Conservation (phyloP, 495 filamentous ascomycete genomes). For the Xylaria venustula region DNA sequence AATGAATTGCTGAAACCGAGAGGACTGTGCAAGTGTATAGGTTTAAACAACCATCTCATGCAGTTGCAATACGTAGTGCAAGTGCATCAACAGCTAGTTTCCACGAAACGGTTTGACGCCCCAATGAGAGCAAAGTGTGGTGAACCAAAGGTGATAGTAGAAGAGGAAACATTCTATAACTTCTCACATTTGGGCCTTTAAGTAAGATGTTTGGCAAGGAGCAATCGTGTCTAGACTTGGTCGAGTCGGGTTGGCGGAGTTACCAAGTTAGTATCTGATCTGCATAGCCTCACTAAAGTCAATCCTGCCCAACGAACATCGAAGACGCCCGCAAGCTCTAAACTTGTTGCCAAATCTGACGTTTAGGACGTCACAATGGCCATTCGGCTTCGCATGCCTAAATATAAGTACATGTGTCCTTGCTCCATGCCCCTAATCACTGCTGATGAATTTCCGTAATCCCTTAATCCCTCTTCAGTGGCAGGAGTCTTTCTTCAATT, state of each 20-base stretch:
- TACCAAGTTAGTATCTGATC: not conserved
- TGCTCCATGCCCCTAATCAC: constrained; percentile 8
- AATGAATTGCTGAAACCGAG: too few species aligned
- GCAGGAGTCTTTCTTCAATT: constrained; percentile 78
- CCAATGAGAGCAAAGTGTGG: too few species aligned
- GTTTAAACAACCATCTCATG: too few species aligned
- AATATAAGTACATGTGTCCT: constrained; percentile 23
- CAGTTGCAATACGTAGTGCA: too few species aligned
- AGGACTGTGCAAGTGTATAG: too few species aligned
- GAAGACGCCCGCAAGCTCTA: not conserved
- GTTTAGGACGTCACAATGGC: not conserved
- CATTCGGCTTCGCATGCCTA: constrained; percentile 12
- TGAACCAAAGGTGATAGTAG: too few species aligned
- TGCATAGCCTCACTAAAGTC: not conserved
- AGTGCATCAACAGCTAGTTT: too few species aligned
- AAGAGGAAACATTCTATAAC: too few species aligned
- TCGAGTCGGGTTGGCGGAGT: not conserved
- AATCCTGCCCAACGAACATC: not conserved
- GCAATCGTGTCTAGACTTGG: not conserved
- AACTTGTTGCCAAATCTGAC: not conserved
- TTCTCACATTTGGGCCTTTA: too few species aligned
- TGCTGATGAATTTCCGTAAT: not conserved
- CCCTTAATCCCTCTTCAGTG: constrained; percentile 82
- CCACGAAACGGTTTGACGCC: too few species aligned
- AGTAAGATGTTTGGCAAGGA: not conserved